Base-by-base conservation (phyloP, 768 basidiomycete species). In the Mycena haematopus region DNA sequence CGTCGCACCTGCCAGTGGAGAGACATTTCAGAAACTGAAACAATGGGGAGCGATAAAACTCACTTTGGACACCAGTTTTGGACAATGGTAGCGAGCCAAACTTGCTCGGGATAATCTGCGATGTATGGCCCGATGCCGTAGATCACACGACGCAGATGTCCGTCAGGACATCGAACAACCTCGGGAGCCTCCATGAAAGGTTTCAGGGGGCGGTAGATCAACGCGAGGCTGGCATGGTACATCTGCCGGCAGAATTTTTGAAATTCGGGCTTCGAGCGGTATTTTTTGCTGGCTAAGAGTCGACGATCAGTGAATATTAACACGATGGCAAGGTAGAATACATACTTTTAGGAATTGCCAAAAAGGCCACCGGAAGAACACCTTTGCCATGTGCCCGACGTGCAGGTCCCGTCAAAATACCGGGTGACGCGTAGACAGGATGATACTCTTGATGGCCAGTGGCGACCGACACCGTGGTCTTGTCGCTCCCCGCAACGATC, bases 61-160 rank as follows among this genome's bases (percentile, higher is more conserved):
- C 9, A 31, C 29, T 31, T 66, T 35, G 66, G 47, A 27, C 72
- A 74, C 71, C 68, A 75, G 13, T 66, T 65, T 55, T 71, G 70
- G 0, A 75, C 69, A 21, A 70, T 68, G n/a, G 68, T 57, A 1
- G 68, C 65, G 0, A 72, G 35, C 11, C 64, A 33, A 0, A 69
- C 69, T 53, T 76, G 75, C 46, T 76, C 75, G 14, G 71, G 72
- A 57, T 76, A 76, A 50, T 76, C 71, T 0, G 72, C 72, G 51
- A 76, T 74, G 44, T 68, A 75, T 0, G 72, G 68, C 0, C 70
- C 73, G 13, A 76, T 27, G 7, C 59, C 65, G 44, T 70, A 75
- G 7, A 77, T 70, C 1, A 67, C 68, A 0, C 66, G 57, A 0
- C 69, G 65, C 58, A 54, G 75, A 44, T 76, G 69, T 0, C 65